These are phyloP conservation scores for Paecilomyces fulvus DNA, from an alignment of 2,329 filamentous ascomycete genomes.

Conservation along the genomic window DNA sequence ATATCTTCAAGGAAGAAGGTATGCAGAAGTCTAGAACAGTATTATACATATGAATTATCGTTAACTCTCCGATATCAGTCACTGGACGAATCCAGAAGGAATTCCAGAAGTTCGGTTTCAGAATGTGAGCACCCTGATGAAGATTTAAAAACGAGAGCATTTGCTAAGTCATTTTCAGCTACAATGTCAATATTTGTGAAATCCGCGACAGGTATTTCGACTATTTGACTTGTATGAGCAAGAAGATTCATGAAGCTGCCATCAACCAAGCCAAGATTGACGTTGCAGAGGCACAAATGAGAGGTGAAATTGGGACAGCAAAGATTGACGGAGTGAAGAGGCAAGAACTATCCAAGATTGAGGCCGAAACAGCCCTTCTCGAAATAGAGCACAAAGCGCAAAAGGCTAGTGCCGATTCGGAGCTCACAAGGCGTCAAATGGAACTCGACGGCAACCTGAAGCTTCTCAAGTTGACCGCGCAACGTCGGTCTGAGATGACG, in stretches of 20 bases:
- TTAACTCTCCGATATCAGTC: conserved; percentile 33
- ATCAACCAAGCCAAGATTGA: conserved; percentile 67
- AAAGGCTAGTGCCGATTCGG: conserved; percentile 69
- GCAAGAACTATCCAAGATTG: conserved; percentile 79
- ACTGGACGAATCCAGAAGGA: conserved; percentile 70
- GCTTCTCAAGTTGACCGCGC: conserved; percentile 65
- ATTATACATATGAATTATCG: conserved; percentile 12
- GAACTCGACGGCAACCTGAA: conserved; percentile 65
- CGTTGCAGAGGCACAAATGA: conserved; percentile 50
- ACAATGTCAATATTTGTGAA: conserved; percentile 76
- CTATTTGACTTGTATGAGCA: conserved; percentile 73
- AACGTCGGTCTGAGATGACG: conserved; percentile 62
- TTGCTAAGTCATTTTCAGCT: conserved; percentile 38
- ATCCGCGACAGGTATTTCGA: conserved; percentile 75
- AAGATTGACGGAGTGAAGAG: conserved; percentile 72
- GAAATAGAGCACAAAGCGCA: conserved; percentile 80
- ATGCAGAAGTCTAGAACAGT: conserved; percentile 15
- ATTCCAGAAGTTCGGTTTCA: conserved; percentile 70
- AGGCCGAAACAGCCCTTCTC: conserved; percentile 73
- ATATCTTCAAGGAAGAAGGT: conserved; percentile 65
- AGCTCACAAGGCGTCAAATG: conserved; percentile 64
- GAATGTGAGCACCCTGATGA: conserved; percentile 43
- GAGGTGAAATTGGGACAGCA: conserved; percentile 59
- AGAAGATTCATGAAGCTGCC: conserved; percentile 78
- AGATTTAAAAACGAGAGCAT: not conserved